Base-by-base conservation (phyloP, 2,329 filamentous ascomycete species). In the Trichoderma guizhouense region DNA sequence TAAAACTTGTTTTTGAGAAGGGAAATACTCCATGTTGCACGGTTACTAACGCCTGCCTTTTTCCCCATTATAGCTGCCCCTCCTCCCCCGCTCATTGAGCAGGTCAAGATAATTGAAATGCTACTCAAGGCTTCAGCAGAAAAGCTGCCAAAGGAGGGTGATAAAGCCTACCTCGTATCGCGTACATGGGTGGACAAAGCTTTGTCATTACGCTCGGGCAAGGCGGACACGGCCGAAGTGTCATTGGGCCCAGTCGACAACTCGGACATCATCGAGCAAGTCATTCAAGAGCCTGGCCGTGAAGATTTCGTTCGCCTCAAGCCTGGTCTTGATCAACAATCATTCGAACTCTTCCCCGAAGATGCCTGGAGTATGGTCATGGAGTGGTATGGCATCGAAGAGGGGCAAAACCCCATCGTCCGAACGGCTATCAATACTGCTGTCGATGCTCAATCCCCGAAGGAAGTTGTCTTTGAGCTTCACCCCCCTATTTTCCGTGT, bases 401-500 rank as follows among this genome's bases (percentile, higher is more conserved):
- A 89, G 18, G 90, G 89, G 39, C 91, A 93, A 68, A 84, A 90
- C 9, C 87, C 92, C 58, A 94, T 98, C 74, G 83, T 89, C 60
- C 90, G 96, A 72, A 88, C 87, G 75, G 94, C 92, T 47, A 92
- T 95, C 81, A 92, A 97, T 80, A 94, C 92, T 30, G 87, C 90
- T 8, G 84, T 86, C 2, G 86, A 88, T 53, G 86, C 86, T 2
- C 78, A 82, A n/a, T 82, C 82, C 18, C 77, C 83, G 3, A 84
- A 89, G 51, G 93, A 97, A 74, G 83, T 97, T 61, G 85, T 92
- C 76, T 97, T 92, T 79, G 96, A 98, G 82, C 85, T 94, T 53
- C 90, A 94, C 77, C 96, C 95, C 5, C 94, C 93, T 0, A 86
- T 97, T 57, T 93, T 98, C 79, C 93, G 91, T 1, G 86, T 98